Percentiles rank a stretch among this genome's conserved stretches.
phyloP scores from a whole-genome alignment of 2,329 filamentous ascomycete genomes.

The Trichoderma koningii region DNA sequence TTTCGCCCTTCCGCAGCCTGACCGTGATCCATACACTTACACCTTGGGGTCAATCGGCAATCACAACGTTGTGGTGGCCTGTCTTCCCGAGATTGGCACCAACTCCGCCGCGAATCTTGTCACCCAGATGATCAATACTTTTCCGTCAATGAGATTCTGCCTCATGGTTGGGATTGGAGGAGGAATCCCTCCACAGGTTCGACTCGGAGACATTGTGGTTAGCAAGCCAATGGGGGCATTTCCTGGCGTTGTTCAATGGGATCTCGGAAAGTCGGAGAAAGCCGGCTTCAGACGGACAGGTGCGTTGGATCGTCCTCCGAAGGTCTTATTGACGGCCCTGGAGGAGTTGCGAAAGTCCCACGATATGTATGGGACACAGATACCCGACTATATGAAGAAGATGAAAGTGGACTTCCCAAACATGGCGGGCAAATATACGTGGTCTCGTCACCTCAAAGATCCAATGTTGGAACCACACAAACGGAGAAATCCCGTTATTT shows the following conservation, averaged over 20 bases:
- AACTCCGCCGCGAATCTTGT: not conserved
- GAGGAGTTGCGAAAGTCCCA: not conserved
- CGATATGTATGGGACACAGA: not conserved
- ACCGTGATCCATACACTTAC: not conserved
- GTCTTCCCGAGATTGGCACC: not conserved
- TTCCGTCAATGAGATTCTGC: not conserved
- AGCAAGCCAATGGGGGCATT: not conserved
- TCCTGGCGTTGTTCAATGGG: slow-evolving; percentile 6
- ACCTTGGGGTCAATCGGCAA: not conserved
- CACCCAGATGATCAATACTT: not conserved
- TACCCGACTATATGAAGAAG: not conserved
- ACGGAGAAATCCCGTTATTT: not conserved
- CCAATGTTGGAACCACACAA: not conserved
- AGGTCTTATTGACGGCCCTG: not conserved
- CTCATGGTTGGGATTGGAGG: slow-evolving; percentile 1
- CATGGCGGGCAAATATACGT: not conserved
- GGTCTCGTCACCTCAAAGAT: not conserved
- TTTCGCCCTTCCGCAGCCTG: not conserved
- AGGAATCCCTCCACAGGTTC: not conserved
- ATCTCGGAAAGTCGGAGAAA: not conserved
- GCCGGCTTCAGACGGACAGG: not conserved
- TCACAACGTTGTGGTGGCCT: slow-evolving; percentile 1
- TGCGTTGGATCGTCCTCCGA: not conserved
- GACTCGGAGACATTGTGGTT: slow-evolving; percentile 2
- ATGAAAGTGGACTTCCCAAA: not conserved